Evolutionary conservation across 495 filamentous ascomycete species (phyloP), one percentile per base, ranked within the genome.

Genomic region (Xylaria acuta): DNA sequence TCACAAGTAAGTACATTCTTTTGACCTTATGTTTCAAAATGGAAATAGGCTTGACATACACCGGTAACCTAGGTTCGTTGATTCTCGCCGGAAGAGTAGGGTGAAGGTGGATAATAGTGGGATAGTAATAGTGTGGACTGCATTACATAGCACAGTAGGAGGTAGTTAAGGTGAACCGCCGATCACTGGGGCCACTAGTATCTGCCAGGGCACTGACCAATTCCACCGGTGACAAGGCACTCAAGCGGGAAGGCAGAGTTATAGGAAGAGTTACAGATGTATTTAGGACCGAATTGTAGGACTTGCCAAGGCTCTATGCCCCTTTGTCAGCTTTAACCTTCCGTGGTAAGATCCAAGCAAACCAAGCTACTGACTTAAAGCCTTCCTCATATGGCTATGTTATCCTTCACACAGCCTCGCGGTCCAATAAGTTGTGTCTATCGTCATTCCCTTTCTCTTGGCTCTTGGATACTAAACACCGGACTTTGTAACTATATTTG

Each of bases 401-500:
- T 27, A 41, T 36, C 58, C 14, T 38, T 47, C 54, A 59, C 53
- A 69, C 54, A 69, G 67, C 67, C 67, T 69, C 11, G 32, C 30
- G 40, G n/a, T 32, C 54, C 67, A 59, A 47, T 27, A 7, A 3
- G 25, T 20, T 60, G 16, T 36, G 67, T 47, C 67, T 49, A 69
- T 69, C 67, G 49, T 59, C 53, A 69, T 69, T 62, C 54, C 54
- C 38, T 67, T 67, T 67, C n/a, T 67, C 65, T 67, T 67, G 65
- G 65, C 65, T 36, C 2, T 56, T 30, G 3, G 14, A 1, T 51
- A 20, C 14, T 18, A 67, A 67, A 56, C 65, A 56, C 49, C 14
- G 36, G 32, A 56, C 25, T 38, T 11, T 22, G 65, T 40, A 56
- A 43, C 65, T 67, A 56, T 54, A 56, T 54, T 67, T 67, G 49